phyloP scores from a whole-genome alignment of 2,329 filamentous ascomycete genomes.

The Dissoconium aciculare region DNA sequence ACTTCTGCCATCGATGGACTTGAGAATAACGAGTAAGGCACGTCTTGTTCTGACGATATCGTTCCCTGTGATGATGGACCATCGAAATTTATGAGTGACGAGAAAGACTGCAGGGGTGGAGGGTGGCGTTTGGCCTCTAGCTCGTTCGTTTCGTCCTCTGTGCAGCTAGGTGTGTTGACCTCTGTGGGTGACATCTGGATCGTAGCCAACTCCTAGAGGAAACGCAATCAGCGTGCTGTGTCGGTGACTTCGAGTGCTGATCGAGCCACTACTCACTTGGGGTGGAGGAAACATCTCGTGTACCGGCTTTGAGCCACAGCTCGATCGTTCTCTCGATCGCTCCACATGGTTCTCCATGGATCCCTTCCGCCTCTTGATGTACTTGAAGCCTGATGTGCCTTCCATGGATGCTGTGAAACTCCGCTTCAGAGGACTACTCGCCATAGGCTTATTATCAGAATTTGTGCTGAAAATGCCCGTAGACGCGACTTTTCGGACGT shows the following conservation, averaged over 20 bases:
- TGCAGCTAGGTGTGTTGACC: slow-evolving; percentile 16
- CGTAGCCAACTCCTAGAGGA: too few relatives aligned
- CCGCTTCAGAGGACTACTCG: slow-evolving; percentile 22
- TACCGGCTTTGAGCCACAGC: background rate
- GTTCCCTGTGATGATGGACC: slow-evolving; percentile 25
- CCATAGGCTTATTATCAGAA: slow-evolving; percentile 11
- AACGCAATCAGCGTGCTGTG: too few relatives aligned
- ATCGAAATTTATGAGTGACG: slow-evolving; percentile 34
- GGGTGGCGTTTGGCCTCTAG: slow-evolving; percentile 20
- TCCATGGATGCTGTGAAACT: slow-evolving; percentile 19
- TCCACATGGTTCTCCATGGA: slow-evolving; percentile 8
- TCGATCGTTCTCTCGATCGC: too few relatives aligned
- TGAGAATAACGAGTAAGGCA: slow-evolving; percentile 4
- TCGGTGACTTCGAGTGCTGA: too few relatives aligned
- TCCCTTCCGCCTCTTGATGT: slow-evolving; percentile 21
- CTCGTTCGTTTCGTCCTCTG: slow-evolving; percentile 13
- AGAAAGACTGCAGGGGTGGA: slow-evolving; percentile 26
- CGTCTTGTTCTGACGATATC: slow-evolving; percentile 2
- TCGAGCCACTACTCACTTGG: too few relatives aligned
- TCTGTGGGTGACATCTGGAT: slow-evolving; percentile 14
- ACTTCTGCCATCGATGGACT: slow-evolving; percentile 41
- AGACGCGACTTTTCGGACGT: slow-evolving; percentile 13
- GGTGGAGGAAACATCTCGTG: too few relatives aligned
- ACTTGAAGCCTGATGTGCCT: slow-evolving; percentile 20
- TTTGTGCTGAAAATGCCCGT: slow-evolving; percentile 5